phyloP scores from a whole-genome alignment of 164 flowering plant species.

The Kingdonia uniflora region DNA sequence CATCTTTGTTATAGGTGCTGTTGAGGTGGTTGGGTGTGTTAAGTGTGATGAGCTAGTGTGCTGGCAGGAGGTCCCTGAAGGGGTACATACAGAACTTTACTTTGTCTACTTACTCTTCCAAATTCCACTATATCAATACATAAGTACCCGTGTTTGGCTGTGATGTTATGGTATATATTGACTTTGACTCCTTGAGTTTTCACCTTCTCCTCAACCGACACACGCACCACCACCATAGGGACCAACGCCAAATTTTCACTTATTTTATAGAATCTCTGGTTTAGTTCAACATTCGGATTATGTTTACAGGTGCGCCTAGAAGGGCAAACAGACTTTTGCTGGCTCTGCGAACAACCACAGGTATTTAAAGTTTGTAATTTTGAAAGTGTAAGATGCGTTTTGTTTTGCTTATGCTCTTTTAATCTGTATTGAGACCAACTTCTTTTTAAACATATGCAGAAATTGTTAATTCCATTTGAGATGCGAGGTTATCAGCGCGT shows the following conservation, averaged over 20 bases:
- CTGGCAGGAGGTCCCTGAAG: conserved; percentile 76
- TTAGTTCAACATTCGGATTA: not conserved
- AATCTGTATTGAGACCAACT: not conserved
- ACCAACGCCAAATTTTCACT: too few relatives aligned
- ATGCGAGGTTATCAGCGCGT: conserved; percentile 89
- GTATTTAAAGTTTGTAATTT: conserved; percentile 17
- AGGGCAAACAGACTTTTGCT: conserved; percentile 78
- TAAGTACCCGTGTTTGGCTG: too few relatives aligned
- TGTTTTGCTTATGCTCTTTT: not conserved
- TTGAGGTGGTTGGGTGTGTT: conserved; percentile 81
- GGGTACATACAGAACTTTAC: conserved; percentile 29
- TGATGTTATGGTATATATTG: too few relatives aligned
- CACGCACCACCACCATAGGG: too few relatives aligned
- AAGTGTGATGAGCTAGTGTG: conserved; percentile 55
- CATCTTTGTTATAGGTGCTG: conserved; percentile 42
- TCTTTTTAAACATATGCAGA: conserved; percentile 34
- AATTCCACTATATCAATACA: too few relatives aligned
- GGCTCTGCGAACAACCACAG: conserved; percentile 92
- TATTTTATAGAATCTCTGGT: not conserved
- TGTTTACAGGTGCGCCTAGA: conserved; percentile 64
- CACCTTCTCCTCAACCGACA: too few relatives aligned
- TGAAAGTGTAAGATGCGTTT: not conserved
- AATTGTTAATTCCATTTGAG: conserved; percentile 69
- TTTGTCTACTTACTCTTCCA: not conserved
- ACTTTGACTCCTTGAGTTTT: too few relatives aligned